phyloP scores from a whole-genome alignment of 1,284 basidiomycete genomes.

The Pisolithus thermaeus region DNA sequence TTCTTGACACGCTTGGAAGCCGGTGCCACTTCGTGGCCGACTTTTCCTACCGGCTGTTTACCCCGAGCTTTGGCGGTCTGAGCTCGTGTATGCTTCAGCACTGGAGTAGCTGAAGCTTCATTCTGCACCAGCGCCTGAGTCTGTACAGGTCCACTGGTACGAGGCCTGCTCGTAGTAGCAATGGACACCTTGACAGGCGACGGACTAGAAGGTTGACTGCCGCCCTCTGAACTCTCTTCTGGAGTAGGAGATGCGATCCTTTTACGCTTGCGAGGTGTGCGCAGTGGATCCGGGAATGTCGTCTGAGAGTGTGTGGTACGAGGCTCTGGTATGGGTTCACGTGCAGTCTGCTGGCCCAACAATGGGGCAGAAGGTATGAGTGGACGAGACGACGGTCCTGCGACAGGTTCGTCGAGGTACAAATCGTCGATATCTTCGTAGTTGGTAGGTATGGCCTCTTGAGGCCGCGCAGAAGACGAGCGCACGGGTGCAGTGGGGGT shows the following conservation, averaged over 20 bases:
- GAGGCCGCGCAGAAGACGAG: conserved; percentile 14
- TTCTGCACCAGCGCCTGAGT: neutral
- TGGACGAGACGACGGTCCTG: conserved; percentile 18
- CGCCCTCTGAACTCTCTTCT: conserved; percentile 7
- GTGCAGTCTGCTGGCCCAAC: conserved; percentile 18
- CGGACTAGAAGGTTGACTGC: conserved; percentile 18
- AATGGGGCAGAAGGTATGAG: conserved; percentile 16
- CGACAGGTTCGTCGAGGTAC: conserved; percentile 24
- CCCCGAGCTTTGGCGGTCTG: conserved; percentile 2
- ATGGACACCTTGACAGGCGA: conserved; percentile 26
- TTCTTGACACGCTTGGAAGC: conserved; percentile 12
- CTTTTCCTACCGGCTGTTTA: neutral
- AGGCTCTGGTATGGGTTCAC: conserved; percentile 1
- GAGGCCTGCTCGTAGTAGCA: conserved; percentile 4
- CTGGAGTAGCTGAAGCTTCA: neutral
- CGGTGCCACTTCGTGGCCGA: neutral
- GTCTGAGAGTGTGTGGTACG: conserved; percentile 8
- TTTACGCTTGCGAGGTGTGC: conserved; percentile 28
- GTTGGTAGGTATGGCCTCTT: conserved; percentile 24
- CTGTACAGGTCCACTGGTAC: neutral
- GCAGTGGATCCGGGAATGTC: conserved; percentile 18
- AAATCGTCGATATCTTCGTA: conserved; percentile 27
- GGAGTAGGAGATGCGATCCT: conserved; percentile 9
- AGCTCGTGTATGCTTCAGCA: neutral
- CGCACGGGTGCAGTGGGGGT: conserved; percentile 6